phyloP scores from a whole-genome alignment of 495 filamentous ascomycete species.

The Podospora sp. region DNA sequence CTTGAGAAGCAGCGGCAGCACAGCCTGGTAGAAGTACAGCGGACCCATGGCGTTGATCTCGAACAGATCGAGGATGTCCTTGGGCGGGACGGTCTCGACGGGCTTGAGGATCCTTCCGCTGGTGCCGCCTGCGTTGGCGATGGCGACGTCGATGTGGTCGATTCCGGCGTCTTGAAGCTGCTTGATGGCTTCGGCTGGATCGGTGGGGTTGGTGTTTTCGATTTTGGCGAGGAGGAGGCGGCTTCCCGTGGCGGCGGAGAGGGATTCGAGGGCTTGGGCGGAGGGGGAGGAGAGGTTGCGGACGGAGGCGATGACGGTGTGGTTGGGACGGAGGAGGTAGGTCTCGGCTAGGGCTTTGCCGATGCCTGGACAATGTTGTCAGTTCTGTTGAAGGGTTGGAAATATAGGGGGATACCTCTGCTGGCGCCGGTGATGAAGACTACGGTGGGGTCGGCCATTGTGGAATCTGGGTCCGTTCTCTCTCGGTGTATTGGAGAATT shows the following conservation, averaged over 20 bases:
- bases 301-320: constrained; percentile 35
- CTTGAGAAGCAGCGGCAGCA: constrained; percentile 24
- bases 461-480: background rate
- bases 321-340: constrained; percentile 33
- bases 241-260: constrained; percentile 15
- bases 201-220: constrained; percentile 20
- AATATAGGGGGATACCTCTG: constrained; percentile 12
- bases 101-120: constrained; percentile 6
- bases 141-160: constrained; percentile 28
- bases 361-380: constrained; percentile 3
- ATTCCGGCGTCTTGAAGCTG: constrained; percentile 12
- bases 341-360: constrained; percentile 24
- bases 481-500: too few species aligned
- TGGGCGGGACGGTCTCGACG: constrained; percentile 23
- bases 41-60: constrained; percentile 25
- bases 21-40: constrained; percentile 27
- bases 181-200: constrained; percentile 19
- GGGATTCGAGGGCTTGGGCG: constrained; percentile 23
- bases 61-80: constrained; percentile 12
- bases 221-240: constrained; percentile 26
- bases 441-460: constrained; percentile 8
- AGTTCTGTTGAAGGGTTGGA: too few species aligned
- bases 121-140: constrained; percentile 34
- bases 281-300: constrained; percentile 21
- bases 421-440: constrained; percentile 15